Base-by-base conservation (phyloP, 345 rosid genomes). In the Conringia planisiliqua region DNA sequence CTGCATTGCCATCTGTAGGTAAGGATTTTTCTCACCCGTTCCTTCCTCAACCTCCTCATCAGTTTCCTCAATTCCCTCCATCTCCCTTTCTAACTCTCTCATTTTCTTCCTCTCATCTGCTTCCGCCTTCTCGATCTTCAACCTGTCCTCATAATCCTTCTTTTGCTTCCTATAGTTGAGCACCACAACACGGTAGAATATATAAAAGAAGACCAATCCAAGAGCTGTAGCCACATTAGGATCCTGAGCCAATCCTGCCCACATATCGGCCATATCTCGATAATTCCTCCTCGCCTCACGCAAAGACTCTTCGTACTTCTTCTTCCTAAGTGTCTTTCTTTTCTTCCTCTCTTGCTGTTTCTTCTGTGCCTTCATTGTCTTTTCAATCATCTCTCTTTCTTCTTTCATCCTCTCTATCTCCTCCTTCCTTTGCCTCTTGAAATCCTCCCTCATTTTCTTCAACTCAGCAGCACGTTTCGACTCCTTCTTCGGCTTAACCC, bases 61-160 rank as follows among this genome's bases (percentile, higher is more conserved):
- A 40, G 71, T 85, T 38, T 54, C 89, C 65, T 71, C 90, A 61
- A 84, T 64, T 29, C 89, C 98, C 71, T 85, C 83, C 93, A 93
- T 77, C 81, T 87, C 87, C 81, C 82, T 89, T 78, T 90, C 98
- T 80, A 93, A 72, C 81, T 89, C 86, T 80, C 82, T 85, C 93
- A 90, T 88, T 77, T 89, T 90, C 82, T 71, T 93, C 80, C 86
- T 89, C 87, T 93, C 98, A 46, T 93, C 98, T 14, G 92, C 96
- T 74, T 90, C 98, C 0, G 96, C 97, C 86, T 88, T 86, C 86
- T 90, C 97, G 26, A 93, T 90, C 85, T 93, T 93, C 83, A 89
- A 73, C 83, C 98, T 85, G 27, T 90, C 98, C 52, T 90, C 97
- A 56, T 90, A 93, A 81, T 93, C 98, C 84, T 89, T 93, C 84